These are phyloP conservation scores for Cryptococcus floricola DNA, from an alignment of 1,284 basidiomycete species.

Conservation along the genomic window DNA sequence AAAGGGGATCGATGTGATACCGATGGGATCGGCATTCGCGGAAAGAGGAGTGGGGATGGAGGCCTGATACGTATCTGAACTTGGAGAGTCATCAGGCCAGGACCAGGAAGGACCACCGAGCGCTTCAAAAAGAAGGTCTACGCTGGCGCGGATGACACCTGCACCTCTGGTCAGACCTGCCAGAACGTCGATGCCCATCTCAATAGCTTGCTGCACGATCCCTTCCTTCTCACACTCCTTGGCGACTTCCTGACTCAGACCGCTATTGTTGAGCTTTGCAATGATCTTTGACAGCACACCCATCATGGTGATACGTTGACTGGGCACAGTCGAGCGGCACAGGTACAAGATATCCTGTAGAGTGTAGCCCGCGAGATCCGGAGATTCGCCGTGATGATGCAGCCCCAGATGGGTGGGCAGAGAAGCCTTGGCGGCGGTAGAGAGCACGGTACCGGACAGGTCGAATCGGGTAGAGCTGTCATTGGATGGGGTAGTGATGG, in stretches of 20 bases:
- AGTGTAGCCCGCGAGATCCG: conserved; percentile 82
- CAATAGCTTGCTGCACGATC: conserved; percentile 22
- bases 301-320: conserved; percentile 79
- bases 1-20: conserved; percentile 30
- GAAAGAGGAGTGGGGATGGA: conserved; percentile 6
- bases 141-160: conserved; percentile 29
- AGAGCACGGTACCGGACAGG: conserved; percentile 64
- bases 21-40: conserved; percentile 4
- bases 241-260: conserved; percentile 1
- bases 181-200: conserved; percentile 30
- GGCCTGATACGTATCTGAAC: not conserved
- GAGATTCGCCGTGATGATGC: conserved; percentile 75
- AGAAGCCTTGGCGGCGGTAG: conserved; percentile 43
- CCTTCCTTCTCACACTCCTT: conserved; percentile 8
- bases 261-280: conserved; percentile 2
- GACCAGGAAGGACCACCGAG: conserved; percentile 24
- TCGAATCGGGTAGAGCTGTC: conserved; percentile 59
- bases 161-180: conserved; percentile 13
- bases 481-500: conserved; percentile 22
- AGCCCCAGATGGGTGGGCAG: conserved; percentile 78
- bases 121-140: conserved; percentile 34
- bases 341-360: conserved; percentile 80
- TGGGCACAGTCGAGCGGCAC: conserved; percentile 73
- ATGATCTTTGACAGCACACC: conserved; percentile 65
- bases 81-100: conserved; percentile 12